Base-by-base conservation (phyloP, 805 yeast genomes). In the Hanseniaspora lindneri region DNA sequence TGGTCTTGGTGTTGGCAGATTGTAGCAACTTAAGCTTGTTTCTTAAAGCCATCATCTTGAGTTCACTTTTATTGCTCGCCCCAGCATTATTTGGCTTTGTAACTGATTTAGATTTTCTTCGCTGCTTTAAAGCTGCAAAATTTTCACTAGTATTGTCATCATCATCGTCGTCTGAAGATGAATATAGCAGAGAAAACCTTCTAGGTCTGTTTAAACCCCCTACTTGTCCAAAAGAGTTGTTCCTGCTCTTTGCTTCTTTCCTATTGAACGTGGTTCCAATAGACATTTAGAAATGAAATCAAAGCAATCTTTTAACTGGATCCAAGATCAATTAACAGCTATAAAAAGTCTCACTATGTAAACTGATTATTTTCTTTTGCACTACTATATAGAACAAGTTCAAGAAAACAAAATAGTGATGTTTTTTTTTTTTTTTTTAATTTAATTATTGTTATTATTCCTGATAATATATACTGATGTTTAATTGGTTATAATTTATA, bases 141-240 rank as follows among this genome's bases (percentile, higher is more conserved):
- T 60, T 58, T 20, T 52, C 58, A 24, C 41, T 51, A 25, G 48
- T 35, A 33, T 47, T 55, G 4, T 52, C 50, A 28, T 44, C 51
- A 41, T 27, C 51, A 8, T 43, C 49, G n/a, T 49, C 51, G 29
- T 49, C 52, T 4, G 63, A 61, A 20, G 70, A 70, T n/a, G 73
- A 68, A 49, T 69, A 70, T 11, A 70, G 58, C 23, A 70, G 55
- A 54, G 72, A 67, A 53, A 70, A 70, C 52, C 69, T 60, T 58
- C 73, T 65, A 41, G 67, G 70, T 50, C 64, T 59, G 19, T 33
- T 25, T 3, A 11, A 27, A 13, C 16, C 32, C 30, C 28, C 23
- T 8, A 32, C 14, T 21, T 14, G 20, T 13, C 19, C 8, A 20
- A 21, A 7, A 24, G 47, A 28, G 23, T n/a, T 16, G 9, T 39